Evolutionary conservation across 768 basidiomycete species (phyloP).

Genomic region (Naganishia antarctica): DNA sequence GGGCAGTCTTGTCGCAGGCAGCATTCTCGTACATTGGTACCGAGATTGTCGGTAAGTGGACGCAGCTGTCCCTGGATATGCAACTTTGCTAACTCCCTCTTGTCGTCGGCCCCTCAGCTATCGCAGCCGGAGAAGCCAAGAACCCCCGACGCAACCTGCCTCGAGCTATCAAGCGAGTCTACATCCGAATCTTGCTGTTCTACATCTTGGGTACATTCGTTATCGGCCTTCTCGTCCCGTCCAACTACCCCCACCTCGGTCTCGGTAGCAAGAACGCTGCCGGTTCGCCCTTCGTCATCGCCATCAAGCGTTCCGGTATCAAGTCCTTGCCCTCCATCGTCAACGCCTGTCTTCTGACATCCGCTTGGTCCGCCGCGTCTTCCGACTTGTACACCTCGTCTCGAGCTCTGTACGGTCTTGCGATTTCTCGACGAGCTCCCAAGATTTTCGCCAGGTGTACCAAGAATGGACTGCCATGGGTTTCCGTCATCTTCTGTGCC

Average conservation of each 20-base stretch:
- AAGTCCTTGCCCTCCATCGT: constrained; percentile 71
- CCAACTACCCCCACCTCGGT: constrained; percentile 58
- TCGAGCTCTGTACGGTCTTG: constrained; percentile 70
- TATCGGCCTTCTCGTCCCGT: constrained; percentile 67
- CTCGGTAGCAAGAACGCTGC: constrained; percentile 61
- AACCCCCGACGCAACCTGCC: constrained; percentile 69
- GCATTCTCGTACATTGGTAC: constrained; percentile 91
- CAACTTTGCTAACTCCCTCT: background rate
- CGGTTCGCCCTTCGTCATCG: constrained; percentile 85
- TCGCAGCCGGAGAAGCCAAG: constrained; percentile 60
- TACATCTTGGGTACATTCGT: constrained; percentile 56
- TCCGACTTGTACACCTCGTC: constrained; percentile 87
- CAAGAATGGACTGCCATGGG: constrained; percentile 69
- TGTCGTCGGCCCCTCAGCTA: constrained; percentile 33
- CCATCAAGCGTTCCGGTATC: constrained; percentile 70
- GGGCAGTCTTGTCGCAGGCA: constrained; percentile 70
- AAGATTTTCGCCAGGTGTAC: constrained; percentile 67
- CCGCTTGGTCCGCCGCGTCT: constrained; percentile 87
- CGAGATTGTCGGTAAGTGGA: constrained; percentile 63
- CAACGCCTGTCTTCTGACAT: constrained; percentile 63
- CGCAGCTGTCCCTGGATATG: background rate
- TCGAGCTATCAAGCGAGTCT: constrained; percentile 64
- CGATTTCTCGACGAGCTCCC: constrained; percentile 74
- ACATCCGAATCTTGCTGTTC: constrained; percentile 72
- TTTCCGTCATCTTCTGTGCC: constrained; percentile 65